Evolutionary conservation across 805 yeast genomes (phyloP).

Genomic region (Kurtzmaniella fragi): DNA sequence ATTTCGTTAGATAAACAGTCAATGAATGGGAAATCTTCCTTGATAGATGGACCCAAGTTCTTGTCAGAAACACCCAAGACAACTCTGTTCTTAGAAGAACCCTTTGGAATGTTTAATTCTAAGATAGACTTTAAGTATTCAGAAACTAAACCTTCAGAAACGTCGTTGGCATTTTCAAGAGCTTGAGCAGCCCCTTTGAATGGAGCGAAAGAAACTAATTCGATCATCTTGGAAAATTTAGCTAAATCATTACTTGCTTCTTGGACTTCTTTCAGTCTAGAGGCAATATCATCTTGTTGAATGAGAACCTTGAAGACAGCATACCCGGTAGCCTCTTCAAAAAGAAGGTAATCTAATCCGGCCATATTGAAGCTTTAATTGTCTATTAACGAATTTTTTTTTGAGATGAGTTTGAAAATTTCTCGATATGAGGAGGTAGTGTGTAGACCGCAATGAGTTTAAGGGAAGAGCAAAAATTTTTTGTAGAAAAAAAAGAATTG

Average conservation of each 20-base stretch:
- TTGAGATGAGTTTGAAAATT: too few relatives aligned
- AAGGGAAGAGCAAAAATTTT: too few relatives aligned
- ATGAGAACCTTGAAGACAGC: conserved; percentile 91
- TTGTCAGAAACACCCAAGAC: conserved; percentile 87
- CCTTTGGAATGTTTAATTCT: conserved; percentile 87
- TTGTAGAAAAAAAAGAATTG: too few relatives aligned
- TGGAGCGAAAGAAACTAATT: conserved; percentile 93
- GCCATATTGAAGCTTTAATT: conserved; percentile 38
- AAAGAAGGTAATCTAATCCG: conserved; percentile 83
- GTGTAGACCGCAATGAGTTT: too few relatives aligned
- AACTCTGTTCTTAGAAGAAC: conserved; percentile 61
- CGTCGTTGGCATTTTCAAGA: conserved; percentile 94
- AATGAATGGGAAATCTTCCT: conserved; percentile 81
- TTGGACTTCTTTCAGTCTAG: conserved; percentile 91
- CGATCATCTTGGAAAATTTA: conserved; percentile 86
- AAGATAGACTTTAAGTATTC: conserved; percentile 80
- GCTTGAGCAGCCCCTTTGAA: conserved; percentile 99
- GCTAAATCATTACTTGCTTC: conserved; percentile 80
- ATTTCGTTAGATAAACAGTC: conserved; percentile 89
- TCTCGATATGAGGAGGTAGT: too few relatives aligned
- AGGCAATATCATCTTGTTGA: conserved; percentile 92
- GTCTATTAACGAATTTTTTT: too few relatives aligned
- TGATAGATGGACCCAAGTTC: conserved; percentile 94
- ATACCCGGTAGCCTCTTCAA: conserved; percentile 98
- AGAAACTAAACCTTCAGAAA: conserved; percentile 93